Evolutionary conservation across 2,329 filamentous ascomycete species (phyloP).

Genomic region (Dactylonectria estremocensis): DNA sequence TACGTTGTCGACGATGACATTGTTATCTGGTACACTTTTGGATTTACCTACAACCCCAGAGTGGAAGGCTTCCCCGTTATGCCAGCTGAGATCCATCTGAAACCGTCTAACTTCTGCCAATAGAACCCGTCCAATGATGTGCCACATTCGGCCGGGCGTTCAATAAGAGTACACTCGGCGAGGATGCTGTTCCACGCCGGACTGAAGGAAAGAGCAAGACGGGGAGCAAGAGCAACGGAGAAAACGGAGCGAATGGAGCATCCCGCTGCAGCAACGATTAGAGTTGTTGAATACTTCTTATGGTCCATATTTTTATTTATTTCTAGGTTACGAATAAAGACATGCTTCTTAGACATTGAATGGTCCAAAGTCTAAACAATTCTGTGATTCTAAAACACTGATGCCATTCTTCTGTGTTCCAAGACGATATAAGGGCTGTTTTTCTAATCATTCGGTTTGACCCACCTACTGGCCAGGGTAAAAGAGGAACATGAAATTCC

Average conservation of each 20-base stretch:
- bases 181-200: constrained; percentile 18
- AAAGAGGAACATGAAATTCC: no score
- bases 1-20: constrained; percentile 65
- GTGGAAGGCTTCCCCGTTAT: constrained; percentile 79
- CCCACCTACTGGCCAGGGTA: no score
- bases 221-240: background rate
- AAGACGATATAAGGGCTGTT: no score
- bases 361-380: no score
- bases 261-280: background rate
- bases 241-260: background rate
- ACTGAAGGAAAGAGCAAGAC: background rate
- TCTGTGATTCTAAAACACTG: no score
- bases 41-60: constrained; percentile 74
- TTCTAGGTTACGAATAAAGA: no score
- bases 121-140: constrained; percentile 67
- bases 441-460: no score
- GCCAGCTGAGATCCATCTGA: constrained; percentile 71
- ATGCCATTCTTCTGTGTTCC: no score
- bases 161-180: constrained; percentile 28
- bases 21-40: constrained; percentile 66
- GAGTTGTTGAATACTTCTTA: no score
- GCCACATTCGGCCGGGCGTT: constrained; percentile 58
- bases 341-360: no score
- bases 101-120: constrained; percentile 68
- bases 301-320: no score